Base-by-base conservation (phyloP, 495 filamentous ascomycete genomes). In the Rostrohypoxylon terebratum region DNA sequence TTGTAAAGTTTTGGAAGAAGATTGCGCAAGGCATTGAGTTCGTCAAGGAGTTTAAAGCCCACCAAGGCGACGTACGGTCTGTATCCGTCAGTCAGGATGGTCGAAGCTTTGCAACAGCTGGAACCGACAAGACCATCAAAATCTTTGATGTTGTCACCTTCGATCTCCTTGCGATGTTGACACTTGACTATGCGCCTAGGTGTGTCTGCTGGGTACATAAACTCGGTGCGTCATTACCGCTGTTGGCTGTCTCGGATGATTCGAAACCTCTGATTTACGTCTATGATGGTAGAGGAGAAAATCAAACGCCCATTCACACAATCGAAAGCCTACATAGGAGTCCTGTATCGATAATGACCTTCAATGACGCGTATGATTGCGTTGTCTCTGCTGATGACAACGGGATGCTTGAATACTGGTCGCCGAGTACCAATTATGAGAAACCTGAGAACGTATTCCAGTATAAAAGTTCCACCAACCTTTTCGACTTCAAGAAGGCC, bases 1-100 rank as follows among this genome's bases (percentile, higher is more conserved):
- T 94, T 0, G 95, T 98, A 58, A 98, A 98, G 80, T 99, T 98
- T 81, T 99, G 96, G 96, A 98, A 99, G 85, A 99, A 99, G 82
- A 87, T 92, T 68, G 89, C 89, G 4, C 91, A 91, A 8, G 93
- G 93, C 0, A 92, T 98, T 34, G 96, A 99, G 81, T 98, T 98
- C 74, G 94, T 98, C 14, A 99, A 99, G 81, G 94, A 98, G 83
- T 99, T 97, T 83, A 89, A 90, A 65, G 94, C 94, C 16, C 96
- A 98, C 79, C 85, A 85, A 61, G 93, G 92, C 33, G 94, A 96
- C 77, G 94, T 98, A 75, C 89, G 83, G 34, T 90, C 90, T 40
- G 92, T 94, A 31, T 93, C 89, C 53, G 89, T 91, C 18, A 98
- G 95, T 78, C 85, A 90, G 40, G 96, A 99, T 80, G 96, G 96